Base-by-base conservation (phyloP, 1,139 yeast species). In the Yamadazyma jaroonii region DNA sequence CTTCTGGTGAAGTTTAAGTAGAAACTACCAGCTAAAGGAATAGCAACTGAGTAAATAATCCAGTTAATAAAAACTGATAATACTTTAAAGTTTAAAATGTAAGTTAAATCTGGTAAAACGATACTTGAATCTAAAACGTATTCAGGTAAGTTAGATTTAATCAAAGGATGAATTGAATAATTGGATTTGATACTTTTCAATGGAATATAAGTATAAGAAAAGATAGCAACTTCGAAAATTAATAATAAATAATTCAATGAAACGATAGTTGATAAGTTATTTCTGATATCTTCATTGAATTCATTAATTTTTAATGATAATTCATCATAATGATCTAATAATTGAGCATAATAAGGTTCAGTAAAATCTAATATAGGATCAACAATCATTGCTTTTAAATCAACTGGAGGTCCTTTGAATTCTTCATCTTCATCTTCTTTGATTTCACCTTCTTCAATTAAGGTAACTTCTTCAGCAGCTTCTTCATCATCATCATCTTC, bases 1-100 rank as follows among this genome's bases (percentile, higher is more conserved):
- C 74, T 62, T 50, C 72, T 66, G 41, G 79, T 63, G 56, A 77
- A 77, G 57, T 77, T 77, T 50, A 77, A 52, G 57, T 72, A 77
- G 59, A 72, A 77, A 23, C 81, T 70, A 22, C 61, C 48, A 27
- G 67, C 37, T 48, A 69, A 55, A 21, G 87, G 87, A 28, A 71
- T 34, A 9, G 56, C 43, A 35, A 73, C 54, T 3, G 78, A 62
- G 36, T 62, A 49, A 12, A 66, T 34, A n/a, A 48, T 40, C 82
- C 82, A 77, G 40, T 65, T 51, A 22, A 50, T 29, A 6, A 67
- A 49, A 23, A 69, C 61, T n/a, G 68, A 53, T 32, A 63, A 35
- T 33, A 61, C 59, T 34, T 57, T 53, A 34, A 45, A 49, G 27
- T 59, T 54, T 22, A 57, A 45, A 46, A 74, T 62, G 3, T 57